phyloP scores from a whole-genome alignment of 306 rosid genomes.

The Sindora glabra region DNA sequence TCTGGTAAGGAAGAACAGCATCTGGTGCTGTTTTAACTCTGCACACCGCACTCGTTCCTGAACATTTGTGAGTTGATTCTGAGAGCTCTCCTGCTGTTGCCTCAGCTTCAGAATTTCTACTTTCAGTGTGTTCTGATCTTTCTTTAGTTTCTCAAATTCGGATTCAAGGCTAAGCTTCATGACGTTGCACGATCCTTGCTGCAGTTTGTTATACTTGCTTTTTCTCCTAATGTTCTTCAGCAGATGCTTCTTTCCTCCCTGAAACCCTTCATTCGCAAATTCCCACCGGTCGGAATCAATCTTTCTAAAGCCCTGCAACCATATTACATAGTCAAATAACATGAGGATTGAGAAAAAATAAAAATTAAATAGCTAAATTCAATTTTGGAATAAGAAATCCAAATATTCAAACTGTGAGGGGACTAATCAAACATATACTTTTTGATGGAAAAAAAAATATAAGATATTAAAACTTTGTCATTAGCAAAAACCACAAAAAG shows the following conservation, averaged over 20 bases:
- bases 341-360: background rate
- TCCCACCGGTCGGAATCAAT: constrained; percentile 84
- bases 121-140: constrained; percentile 51
- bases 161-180: constrained; percentile 36
- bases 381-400: background rate
- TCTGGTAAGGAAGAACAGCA: constrained; percentile 56
- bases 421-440: background rate
- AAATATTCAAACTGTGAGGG: background rate
- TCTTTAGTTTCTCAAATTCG: constrained; percentile 52
- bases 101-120: constrained; percentile 59
- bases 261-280: constrained; percentile 86
- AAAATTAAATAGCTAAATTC: background rate
- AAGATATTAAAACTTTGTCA: too few species aligned
- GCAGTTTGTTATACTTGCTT: constrained; percentile 40
- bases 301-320: constrained; percentile 75
- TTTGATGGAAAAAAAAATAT: too few species aligned
- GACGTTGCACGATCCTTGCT: constrained; percentile 19
- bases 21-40: constrained; percentile 49
- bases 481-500: too few species aligned
- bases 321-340: background rate
- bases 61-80: constrained; percentile 29
- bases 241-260: constrained; percentile 78
- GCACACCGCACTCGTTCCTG: constrained; percentile 47
- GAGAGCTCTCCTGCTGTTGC: constrained; percentile 50
- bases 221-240: constrained; percentile 81